Evolutionary conservation across 257 asterid genomes (phyloP).

Genomic region (Fraxinus pennsylvanica): DNA sequence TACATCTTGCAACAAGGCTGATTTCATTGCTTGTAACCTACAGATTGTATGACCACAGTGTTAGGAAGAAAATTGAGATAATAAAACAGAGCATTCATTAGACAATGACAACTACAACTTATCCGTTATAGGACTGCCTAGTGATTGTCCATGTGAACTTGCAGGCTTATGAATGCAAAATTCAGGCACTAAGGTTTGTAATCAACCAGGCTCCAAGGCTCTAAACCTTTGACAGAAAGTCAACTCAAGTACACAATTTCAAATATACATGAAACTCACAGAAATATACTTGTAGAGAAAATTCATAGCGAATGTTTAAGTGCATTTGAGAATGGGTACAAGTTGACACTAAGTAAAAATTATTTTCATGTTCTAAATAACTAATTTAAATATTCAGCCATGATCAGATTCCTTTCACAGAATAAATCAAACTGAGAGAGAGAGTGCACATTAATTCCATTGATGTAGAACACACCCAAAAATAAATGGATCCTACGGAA

Average conservation of each 20-base stretch:
- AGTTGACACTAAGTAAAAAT: conserved; percentile 10
- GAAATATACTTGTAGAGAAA: background rate
- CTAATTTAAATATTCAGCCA: background rate
- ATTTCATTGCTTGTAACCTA: conserved; percentile 87
- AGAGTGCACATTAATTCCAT: background rate
- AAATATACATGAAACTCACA: conserved; percentile 17
- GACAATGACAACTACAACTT: background rate
- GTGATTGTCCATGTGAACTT: background rate
- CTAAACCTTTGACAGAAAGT: conserved; percentile 12
- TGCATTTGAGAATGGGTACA: conserved; percentile 4
- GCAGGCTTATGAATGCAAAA: conserved; percentile 12
- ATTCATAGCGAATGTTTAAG: conserved; percentile 2
- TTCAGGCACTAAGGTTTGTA: conserved; percentile 17
- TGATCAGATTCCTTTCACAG: background rate
- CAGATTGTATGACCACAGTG: conserved; percentile 21
- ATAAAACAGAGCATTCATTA: background rate
- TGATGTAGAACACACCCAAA: background rate
- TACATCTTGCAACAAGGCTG: conserved; percentile 85
- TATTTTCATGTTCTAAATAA: background rate
- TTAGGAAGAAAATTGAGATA: conserved; percentile 23
- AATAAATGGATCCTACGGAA: conserved; percentile 21
- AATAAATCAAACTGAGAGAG: background rate
- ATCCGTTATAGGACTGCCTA: conserved; percentile 13
- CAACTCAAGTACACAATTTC: background rate
- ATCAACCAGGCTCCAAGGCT: conserved; percentile 14